Conservation (phyloP, 1,139 yeast species). For the Blastobotrys arbuscula region DNA sequence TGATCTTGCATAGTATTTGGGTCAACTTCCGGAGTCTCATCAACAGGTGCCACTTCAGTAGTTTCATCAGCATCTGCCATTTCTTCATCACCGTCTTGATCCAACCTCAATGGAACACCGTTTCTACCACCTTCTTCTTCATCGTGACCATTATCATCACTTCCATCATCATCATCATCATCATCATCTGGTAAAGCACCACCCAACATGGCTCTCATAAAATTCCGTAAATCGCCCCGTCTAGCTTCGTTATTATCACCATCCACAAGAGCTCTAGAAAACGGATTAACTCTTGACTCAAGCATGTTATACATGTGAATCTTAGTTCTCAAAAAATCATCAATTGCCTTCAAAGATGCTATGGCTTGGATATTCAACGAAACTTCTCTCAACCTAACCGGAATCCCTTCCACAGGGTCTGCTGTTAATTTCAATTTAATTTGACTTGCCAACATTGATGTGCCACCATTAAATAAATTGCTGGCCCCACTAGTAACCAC, state of each 20-base stretch:
- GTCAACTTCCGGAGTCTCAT: constrained; percentile 17
- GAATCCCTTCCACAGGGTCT: constrained; percentile 28
- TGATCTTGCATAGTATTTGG: constrained; percentile 7
- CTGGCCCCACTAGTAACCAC: constrained; percentile 51
- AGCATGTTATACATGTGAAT: constrained; percentile 16
- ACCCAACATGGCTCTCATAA: constrained; percentile 1
- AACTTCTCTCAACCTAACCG: constrained; percentile 22
- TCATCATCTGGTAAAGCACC: not conserved
- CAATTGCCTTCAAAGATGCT: constrained; percentile 73
- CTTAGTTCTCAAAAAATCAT: constrained; percentile 43
- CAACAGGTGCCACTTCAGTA: constrained; percentile 8
- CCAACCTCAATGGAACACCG: constrained; percentile 10
- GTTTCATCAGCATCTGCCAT: constrained; percentile 7
- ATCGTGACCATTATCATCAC: constrained; percentile 15
- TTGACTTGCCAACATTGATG: constrained; percentile 63
- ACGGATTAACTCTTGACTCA: constrained; percentile 12
- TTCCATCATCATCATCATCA: constrained; percentile 13
- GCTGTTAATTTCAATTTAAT: constrained; percentile 51
- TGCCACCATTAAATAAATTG: constrained; percentile 20
- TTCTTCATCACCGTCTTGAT: constrained; percentile 8
- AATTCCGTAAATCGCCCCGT: constrained; percentile 1
- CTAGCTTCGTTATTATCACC: constrained; percentile 6
- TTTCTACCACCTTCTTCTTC: constrained; percentile 15
- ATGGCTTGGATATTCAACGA: constrained; percentile 75
- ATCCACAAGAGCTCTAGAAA: too few species aligned